Percentiles rank a stretch among this genome's conserved stretches.
phyloP scores from a whole-genome alignment of 2,329 filamentous ascomycete species.

The Colletotrichum chrysophilum region DNA sequence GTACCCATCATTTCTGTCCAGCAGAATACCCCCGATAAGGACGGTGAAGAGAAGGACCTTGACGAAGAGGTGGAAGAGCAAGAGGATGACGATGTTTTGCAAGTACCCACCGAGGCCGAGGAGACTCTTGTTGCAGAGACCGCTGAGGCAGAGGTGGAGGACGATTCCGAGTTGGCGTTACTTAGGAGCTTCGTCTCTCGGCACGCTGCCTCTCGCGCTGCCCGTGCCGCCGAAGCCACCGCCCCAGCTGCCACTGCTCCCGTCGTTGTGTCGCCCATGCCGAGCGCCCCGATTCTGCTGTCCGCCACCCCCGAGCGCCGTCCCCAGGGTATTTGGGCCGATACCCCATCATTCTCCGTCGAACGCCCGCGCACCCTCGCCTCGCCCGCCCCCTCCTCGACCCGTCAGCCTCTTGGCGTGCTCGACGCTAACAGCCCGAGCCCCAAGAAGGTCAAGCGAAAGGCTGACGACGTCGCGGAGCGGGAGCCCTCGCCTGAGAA shows the following conservation, averaged over 20 bases:
- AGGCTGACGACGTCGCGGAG: constrained; percentile 28
- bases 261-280: background rate
- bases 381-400: background rate
- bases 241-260: background rate
- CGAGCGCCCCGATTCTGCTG: background rate
- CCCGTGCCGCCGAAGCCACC: constrained; percentile 30
- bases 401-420: constrained; percentile 32
- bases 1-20: background rate
- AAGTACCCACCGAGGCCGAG: background rate
- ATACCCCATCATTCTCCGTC: background rate
- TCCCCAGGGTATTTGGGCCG: background rate
- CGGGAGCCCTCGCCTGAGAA: constrained; percentile 17
- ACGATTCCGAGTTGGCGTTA: background rate
- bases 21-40: background rate
- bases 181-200: constrained; percentile 11
- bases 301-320: constrained; percentile 9
- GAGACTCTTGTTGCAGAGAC: background rate
- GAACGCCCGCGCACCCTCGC: background rate
- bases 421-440: constrained; percentile 44
- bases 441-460: constrained; percentile 40
- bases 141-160: background rate
- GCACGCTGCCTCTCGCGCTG: constrained; percentile 33
- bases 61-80: background rate
- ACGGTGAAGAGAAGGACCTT: background rate
- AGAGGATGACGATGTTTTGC: background rate